Base-by-base conservation (phyloP, 2,329 filamentous ascomycete genomes). In the Colletotrichum sp. region DNA sequence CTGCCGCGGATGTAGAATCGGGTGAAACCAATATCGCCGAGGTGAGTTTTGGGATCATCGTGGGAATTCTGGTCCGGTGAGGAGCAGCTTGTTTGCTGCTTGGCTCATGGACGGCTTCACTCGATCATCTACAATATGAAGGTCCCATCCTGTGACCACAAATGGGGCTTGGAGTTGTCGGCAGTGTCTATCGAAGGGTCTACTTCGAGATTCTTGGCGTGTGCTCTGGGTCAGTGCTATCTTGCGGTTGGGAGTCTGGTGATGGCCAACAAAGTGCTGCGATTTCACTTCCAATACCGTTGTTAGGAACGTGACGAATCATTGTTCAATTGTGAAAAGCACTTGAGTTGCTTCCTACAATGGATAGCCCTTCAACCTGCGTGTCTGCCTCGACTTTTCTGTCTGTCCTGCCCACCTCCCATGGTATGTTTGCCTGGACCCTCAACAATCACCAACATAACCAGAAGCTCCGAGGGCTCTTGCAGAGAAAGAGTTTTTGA, bases 341-440 rank as follows among this genome's bases (percentile, higher is more conserved):
- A 5, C 18, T n/a, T 1, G 5, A 43, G 3, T 1, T 43, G 39
- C 5, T 43, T n/a, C 6, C 16, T 3, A 0, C 3, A 43, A 43
- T 10, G 0, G 9, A 6, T 10, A 2, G 39, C 5, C 9, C 39
- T 43, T 43, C 18, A 10, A 5, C 39, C 39, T n/a, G 16, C 39
- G 39, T n/a, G 39, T 43, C 39, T 10, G 39, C 5, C 18, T n/a
- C 18, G 3, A 0, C 39, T 43, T 43, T 43, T 0, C 5, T 43
- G 18, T 43, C 39, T 5, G 39, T 43, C 5, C 18, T 43, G 18
- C 16, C 36, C 16, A 6, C 0, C 18, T 43, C 39, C 5, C 39
- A 6, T 43, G 18, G 0, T 43, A 0, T 0, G 18, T 43, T 18
- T 43, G 16, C 18, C 16, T n/a, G 18, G 0, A 10, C 9, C 39